Percentiles rank a stretch among this genome's conserved stretches.
phyloP scores from a whole-genome alignment of 176 grass and related monocot genomes.

The Ensete ventricosum region DNA sequence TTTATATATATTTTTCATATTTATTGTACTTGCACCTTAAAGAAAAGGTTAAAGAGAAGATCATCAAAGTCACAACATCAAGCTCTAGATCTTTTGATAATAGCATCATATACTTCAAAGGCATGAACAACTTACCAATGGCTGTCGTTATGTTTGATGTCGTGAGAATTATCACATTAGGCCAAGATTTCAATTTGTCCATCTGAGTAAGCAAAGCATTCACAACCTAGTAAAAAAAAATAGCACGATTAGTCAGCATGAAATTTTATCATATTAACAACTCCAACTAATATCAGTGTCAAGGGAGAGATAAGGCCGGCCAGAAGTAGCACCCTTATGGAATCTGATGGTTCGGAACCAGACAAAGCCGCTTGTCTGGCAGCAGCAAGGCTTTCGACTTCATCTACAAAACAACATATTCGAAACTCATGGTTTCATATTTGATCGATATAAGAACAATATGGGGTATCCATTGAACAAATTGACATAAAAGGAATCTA shows the following conservation, averaged over 20 bases:
- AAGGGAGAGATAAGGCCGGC: not conserved
- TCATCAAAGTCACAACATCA: not conserved
- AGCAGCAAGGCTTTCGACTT: constrained; percentile 99
- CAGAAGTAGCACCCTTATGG: constrained; percentile 70
- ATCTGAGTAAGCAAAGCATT: constrained; percentile 98
- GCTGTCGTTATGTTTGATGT: constrained; percentile 99
- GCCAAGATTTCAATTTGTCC: constrained; percentile 99
- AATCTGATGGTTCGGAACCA: constrained; percentile 99
- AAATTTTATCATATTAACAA: constrained; percentile 4
- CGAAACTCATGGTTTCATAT: not conserved
- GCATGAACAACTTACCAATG: constrained; percentile 49
- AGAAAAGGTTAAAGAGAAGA: too few relatives aligned
- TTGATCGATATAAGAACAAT: not conserved
- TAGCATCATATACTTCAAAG: not conserved
- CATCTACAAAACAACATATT: constrained; percentile 44
- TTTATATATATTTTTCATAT: too few relatives aligned
- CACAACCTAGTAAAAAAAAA: constrained; percentile 60
- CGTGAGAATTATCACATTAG: constrained; percentile 97
- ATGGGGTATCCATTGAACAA: not conserved
- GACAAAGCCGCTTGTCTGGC: constrained; percentile 95
- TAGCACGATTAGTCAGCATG: constrained; percentile 2
- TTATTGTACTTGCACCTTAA: too few relatives aligned
- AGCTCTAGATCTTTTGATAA: not conserved
- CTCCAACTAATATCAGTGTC: not conserved
- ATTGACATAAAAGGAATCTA: not conserved